A percentile compares a stretch with the other conserved stretches of the same genome.
Evolutionary conservation across 805 yeast genomes (phyloP).

Genomic region (Kregervanrija delftensis): DNA sequence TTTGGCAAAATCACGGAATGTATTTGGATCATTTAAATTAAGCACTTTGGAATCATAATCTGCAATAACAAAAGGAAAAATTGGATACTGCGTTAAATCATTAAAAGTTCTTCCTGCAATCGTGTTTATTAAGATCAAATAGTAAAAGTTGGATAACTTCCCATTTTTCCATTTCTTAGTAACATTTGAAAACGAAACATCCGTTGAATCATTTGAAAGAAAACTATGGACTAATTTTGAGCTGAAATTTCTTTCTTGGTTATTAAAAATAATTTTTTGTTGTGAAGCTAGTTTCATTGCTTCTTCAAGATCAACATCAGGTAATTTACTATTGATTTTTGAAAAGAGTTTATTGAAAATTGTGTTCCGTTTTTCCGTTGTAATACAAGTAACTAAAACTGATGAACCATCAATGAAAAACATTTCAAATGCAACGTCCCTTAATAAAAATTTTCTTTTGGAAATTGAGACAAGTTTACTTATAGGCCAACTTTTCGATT

Average conservation of each 20-base stretch:
- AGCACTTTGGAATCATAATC: constrained; percentile 68
- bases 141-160: constrained; percentile 75
- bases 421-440: constrained; percentile 78
- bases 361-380: constrained; percentile 46
- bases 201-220: constrained; percentile 9
- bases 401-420: constrained; percentile 71
- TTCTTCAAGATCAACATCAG: constrained; percentile 49
- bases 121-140: constrained; percentile 72
- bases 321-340: constrained; percentile 40
- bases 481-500: constrained; percentile 54
- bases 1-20: constrained; percentile 70
- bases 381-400: constrained; percentile 57
- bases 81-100: constrained; percentile 85
- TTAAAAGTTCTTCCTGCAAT: constrained; percentile 86
- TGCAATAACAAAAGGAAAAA: constrained; percentile 86
- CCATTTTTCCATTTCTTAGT: constrained; percentile 74
- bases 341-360: constrained; percentile 44
- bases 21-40: constrained; percentile 54
- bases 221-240: constrained; percentile 8
- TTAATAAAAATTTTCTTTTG: constrained; percentile 64
- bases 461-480: constrained; percentile 55
- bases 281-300: constrained; percentile 45
- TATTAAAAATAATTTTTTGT: constrained; percentile 13
- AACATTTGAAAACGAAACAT: constrained; percentile 31
- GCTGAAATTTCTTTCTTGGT: constrained; percentile 7